Evolutionary conservation across 306 rosid species (phyloP), one percentile per base, ranked within the genome.

Genomic region (Rosa multiflora): DNA sequence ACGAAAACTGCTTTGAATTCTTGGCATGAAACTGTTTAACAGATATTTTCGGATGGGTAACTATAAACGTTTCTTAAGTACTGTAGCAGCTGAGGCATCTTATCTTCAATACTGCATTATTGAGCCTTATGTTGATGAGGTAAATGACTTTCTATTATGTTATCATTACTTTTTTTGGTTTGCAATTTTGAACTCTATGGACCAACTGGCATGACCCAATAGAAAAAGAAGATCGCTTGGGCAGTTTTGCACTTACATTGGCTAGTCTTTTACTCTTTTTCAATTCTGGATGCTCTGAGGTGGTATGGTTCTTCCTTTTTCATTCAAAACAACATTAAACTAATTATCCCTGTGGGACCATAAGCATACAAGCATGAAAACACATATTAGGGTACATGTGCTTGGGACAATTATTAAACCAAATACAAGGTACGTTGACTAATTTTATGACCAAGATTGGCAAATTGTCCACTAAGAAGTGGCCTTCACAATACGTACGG

Each of bases 81-180:
- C 89, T 26, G 52, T 83, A 32, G 92, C 89, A 75, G 84, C 88
- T 17, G 86, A 90, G 76, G 97, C 93, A 70, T 89, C 99, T 72
- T 83, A 87, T 77, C 86, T 92, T 67, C 99, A 94, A 76, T 92
- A 89, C 86, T 94, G 97, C 83, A 80, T 92, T 59, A 74, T 92
- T 86, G 94, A 88, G 82, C 92, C 97, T 67, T 92, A 81, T 78
- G 77, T 92, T 59, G 89, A 82, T 72, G 95, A 94, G 90, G 99
- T 94, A 89, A 76, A 63, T 75, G 11, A 73, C 69, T 73, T 69
- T 70, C 5, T 70, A 53, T 73, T 42, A n/a, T 79, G 5, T 52
- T 9, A 42, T 20, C 62, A 1, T 68, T 40, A 32, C 47, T 40
- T 67, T 55, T 55, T 5, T 15, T 1, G 52, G 63, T 73, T 15